Evolutionary conservation across 192 early-diverging fungal genomes (phyloP).

Genomic region (Rhizophagus clarus): DNA sequence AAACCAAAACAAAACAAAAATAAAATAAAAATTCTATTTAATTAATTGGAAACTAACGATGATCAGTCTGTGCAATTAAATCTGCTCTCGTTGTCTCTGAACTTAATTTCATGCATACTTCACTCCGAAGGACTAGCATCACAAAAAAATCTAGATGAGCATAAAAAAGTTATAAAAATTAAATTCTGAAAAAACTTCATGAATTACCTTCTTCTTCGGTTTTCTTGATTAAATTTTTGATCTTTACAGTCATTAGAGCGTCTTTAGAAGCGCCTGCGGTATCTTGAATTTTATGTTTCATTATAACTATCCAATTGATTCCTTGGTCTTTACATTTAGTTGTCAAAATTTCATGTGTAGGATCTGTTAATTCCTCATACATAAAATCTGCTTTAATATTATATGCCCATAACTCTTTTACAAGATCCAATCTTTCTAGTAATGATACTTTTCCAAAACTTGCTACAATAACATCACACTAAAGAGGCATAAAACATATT

Average conservation of each 20-base stretch:
- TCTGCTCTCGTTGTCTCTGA: conserved; percentile 67
- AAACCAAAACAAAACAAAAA: no score
- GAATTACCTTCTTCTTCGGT: conserved; percentile 62
- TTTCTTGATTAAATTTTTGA: conserved; percentile 72
- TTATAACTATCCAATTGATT: conserved; percentile 81
- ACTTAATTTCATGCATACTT: conserved; percentile 59
- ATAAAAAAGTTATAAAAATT: background rate
- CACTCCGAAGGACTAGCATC: conserved; percentile 49
- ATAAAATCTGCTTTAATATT: conserved; percentile 81
- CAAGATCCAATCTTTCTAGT: conserved; percentile 75
- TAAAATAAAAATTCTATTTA: no score
- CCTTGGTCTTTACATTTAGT: conserved; percentile 64
- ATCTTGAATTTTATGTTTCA: conserved; percentile 59
- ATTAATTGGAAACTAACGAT: conserved; percentile 20
- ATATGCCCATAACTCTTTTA: conserved; percentile 76
- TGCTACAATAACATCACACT: conserved; percentile 78
- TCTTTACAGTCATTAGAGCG: conserved; percentile 57
- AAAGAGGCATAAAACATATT: background rate
- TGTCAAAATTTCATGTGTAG: conserved; percentile 67
- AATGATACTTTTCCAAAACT: conserved; percentile 77
- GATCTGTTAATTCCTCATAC: conserved; percentile 70
- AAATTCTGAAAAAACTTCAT: background rate
- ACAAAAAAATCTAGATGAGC: background rate
- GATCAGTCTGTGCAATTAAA: conserved; percentile 34
- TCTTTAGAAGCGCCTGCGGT: conserved; percentile 36